Percentiles rank a stretch among this genome's conserved stretches.
phyloP scores from a whole-genome alignment of 805 yeast species.

The Ogataea parapolymorpha region DNA sequence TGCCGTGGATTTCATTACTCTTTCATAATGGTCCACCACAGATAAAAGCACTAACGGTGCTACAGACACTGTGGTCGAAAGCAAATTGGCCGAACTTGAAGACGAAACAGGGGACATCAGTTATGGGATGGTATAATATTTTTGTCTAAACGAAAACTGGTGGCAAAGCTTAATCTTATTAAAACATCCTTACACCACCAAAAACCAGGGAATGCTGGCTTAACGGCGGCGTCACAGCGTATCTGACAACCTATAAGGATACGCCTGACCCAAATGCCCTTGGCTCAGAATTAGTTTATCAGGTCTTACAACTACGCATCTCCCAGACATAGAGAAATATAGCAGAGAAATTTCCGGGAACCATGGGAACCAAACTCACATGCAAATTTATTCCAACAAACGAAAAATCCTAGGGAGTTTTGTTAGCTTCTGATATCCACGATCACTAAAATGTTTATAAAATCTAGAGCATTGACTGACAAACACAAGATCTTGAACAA shows the following conservation, averaged over 20 bases:
- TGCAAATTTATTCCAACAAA: constrained; percentile 5
- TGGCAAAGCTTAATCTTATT: constrained; percentile 1
- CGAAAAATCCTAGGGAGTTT: background rate
- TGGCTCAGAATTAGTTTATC: no score
- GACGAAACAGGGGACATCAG: constrained; percentile 13
- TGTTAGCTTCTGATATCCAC: no score
- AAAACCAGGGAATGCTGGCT: no score
- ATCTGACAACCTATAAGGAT: no score
- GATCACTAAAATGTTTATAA: background rate
- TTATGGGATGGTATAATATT: background rate
- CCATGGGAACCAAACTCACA: background rate
- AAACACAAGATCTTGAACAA: constrained; percentile 15
- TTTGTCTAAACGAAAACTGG: background rate
- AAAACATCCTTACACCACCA: background rate
- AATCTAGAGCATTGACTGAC: constrained; percentile 3
- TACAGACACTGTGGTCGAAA: constrained; percentile 56
- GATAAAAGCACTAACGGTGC: constrained; percentile 94
- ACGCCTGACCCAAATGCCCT: no score
- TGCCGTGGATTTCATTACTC: constrained; percentile 57
- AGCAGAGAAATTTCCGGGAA: background rate
- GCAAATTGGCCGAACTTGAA: constrained; percentile 29
- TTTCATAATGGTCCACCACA: constrained; percentile 91
- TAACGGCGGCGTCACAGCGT: no score
- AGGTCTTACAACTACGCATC: no score
- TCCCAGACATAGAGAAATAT: no score